Evolutionary conservation across 2,329 filamentous ascomycete genomes (phyloP).

Genomic region (Monosporascus sp.): DNA sequence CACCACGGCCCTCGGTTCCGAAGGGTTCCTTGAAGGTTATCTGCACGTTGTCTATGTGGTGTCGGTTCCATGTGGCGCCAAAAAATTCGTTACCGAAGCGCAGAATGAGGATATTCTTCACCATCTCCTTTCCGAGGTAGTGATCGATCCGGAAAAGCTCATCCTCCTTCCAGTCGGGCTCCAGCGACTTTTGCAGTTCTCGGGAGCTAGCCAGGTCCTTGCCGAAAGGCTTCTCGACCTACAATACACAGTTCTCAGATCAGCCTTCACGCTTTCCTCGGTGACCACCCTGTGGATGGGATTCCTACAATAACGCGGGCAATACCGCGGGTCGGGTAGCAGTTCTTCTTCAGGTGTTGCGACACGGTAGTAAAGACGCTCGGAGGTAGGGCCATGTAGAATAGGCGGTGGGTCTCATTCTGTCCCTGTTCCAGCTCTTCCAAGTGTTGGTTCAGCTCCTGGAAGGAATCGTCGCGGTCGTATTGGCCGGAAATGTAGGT

Average conservation of each 20-base stretch:
- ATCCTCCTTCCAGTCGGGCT: constrained; percentile 97
- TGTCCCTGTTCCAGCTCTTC: constrained; percentile 77
- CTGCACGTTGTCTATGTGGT: constrained; percentile 99
- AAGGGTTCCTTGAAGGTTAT: constrained; percentile 99
- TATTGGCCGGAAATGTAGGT: constrained; percentile 97
- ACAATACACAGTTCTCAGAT: constrained; percentile 11
- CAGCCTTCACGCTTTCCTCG: not conserved
- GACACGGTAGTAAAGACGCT: constrained; percentile 98
- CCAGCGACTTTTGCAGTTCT: constrained; percentile 88
- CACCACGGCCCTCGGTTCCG: constrained; percentile 93
- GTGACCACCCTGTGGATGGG: not conserved
- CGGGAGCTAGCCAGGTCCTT: constrained; percentile 94
- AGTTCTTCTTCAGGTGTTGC: constrained; percentile 94
- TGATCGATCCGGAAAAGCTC: constrained; percentile 99
- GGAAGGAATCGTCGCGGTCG: constrained; percentile 92
- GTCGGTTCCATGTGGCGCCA: constrained; percentile 96
- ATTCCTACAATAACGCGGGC: constrained; percentile 81
- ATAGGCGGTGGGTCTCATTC: constrained; percentile 82
- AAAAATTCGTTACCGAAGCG: constrained; percentile 99
- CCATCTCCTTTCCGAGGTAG: constrained; percentile 99
- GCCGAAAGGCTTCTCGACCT: constrained; percentile 99
- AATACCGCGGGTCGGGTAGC: constrained; percentile 87
- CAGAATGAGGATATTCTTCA: constrained; percentile 98
- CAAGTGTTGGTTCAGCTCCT: constrained; percentile 77
- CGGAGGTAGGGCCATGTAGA: constrained; percentile 98